phyloP scores from a whole-genome alignment of 345 rosid genomes.

The Syzygium grande region DNA sequence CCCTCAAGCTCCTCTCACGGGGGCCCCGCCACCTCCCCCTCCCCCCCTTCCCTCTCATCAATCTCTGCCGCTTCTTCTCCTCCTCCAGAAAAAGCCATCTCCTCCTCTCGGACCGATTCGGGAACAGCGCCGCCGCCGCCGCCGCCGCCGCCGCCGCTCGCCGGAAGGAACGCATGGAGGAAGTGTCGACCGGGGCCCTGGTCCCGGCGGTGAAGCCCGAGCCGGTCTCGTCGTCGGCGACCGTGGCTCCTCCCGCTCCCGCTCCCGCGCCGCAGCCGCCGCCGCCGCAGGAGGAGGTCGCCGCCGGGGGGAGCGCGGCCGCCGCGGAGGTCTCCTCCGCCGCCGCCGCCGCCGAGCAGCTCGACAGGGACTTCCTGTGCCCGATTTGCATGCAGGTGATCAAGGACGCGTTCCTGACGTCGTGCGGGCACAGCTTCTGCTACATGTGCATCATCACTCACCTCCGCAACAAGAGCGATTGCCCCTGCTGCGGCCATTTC shows the following conservation, averaged over 20 bases:
- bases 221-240: neutral
- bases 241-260: neutral
- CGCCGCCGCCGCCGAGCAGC: constrained; percentile 16
- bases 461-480: constrained; percentile 84
- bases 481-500: constrained; percentile 84
- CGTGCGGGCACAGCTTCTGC: constrained; percentile 97
- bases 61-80: neutral
- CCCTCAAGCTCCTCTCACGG: constrained; percentile 5
- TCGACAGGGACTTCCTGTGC: constrained; percentile 75
- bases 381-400: constrained; percentile 98
- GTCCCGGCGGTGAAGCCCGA: constrained; percentile 63
- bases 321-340: neutral
- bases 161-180: constrained; percentile 8
- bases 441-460: constrained; percentile 94
- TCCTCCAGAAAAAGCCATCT: neutral
- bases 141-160: neutral
- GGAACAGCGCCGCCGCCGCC: neutral
- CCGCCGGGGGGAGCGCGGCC: neutral
- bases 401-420: constrained; percentile 91
- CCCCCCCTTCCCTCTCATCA: neutral
- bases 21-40: neutral
- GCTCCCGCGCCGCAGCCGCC: neutral
- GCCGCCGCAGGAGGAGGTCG: constrained; percentile 5
- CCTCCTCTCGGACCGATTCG: neutral
- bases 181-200: constrained; percentile 40